phyloP scores from a whole-genome alignment of 345 rosid species.

The Nephelium lappaceum region DNA sequence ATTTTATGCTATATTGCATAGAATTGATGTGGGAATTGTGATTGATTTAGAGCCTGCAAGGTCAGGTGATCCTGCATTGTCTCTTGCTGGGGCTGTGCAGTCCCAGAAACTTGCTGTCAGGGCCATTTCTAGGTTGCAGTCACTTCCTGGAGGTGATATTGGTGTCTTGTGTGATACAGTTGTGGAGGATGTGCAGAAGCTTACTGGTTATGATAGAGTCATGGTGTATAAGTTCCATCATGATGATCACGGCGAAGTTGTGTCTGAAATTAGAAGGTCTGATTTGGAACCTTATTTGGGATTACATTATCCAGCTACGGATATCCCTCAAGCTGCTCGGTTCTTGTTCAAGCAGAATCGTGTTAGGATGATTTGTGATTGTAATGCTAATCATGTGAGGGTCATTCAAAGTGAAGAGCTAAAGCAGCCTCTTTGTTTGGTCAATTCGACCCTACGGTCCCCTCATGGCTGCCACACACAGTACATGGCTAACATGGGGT shows the following conservation, averaged over 20 bases:
- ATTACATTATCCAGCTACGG: slow-evolving; percentile 83
- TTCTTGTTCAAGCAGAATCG: slow-evolving; percentile 88
- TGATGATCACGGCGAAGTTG: slow-evolving; percentile 86
- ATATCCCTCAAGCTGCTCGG: slow-evolving; percentile 87
- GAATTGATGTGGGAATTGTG: slow-evolving; percentile 75
- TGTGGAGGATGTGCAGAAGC: slow-evolving; percentile 84
- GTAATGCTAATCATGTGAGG: slow-evolving; percentile 58
- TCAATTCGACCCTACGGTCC: slow-evolving; percentile 71
- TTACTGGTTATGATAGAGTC: slow-evolving; percentile 86
- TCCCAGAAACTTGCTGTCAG: slow-evolving; percentile 83
- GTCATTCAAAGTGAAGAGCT: slow-evolving; percentile 68
- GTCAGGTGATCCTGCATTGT: slow-evolving; percentile 59
- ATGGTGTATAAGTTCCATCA: slow-evolving; percentile 90
- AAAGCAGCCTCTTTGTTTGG: slow-evolving; percentile 72
- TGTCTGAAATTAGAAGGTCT: slow-evolving; percentile 81
- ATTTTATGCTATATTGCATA: slow-evolving; percentile 77
- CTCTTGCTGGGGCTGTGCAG: slow-evolving; percentile 80
- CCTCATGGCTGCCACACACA: slow-evolving; percentile 76
- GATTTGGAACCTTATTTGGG: slow-evolving; percentile 91
- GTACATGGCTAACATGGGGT: slow-evolving; percentile 90
- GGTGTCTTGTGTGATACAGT: slow-evolving; percentile 77
- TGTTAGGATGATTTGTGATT: slow-evolving; percentile 78
- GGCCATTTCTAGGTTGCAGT: slow-evolving; percentile 83
- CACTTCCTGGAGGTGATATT: slow-evolving; percentile 82
- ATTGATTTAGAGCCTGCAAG: slow-evolving; percentile 86